A percentile compares a stretch with the other conserved stretches of the same genome.
Conservation (phyloP, 2,329 filamentous ascomycete species). For the Aspergillus alliaceus region DNA sequence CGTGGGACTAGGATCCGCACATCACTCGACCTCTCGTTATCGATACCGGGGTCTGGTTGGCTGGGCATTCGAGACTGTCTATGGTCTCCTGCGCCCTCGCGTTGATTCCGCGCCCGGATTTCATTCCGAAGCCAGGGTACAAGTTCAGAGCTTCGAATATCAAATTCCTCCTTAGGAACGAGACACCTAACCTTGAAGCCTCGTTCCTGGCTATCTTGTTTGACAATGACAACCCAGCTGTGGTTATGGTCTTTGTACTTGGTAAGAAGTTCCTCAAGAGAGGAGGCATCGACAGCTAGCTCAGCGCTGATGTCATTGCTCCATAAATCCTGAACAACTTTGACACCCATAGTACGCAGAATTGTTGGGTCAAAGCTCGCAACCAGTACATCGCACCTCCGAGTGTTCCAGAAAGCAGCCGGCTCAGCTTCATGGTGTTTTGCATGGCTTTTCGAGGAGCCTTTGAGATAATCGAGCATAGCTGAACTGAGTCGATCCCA, state of each 20-base stretch:
- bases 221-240: conserved; percentile 86
- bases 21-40: conserved; percentile 60
- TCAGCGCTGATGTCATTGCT: conserved; percentile 83
- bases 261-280: conserved; percentile 69
- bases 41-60: conserved; percentile 38
- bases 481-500: conserved; percentile 77
- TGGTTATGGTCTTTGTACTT: conserved; percentile 75
- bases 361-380: conserved; percentile 80
- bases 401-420: conserved; percentile 59
- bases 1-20: conserved; percentile 82
- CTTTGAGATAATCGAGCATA: conserved; percentile 55
- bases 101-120: conserved; percentile 73
- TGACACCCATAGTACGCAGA: conserved; percentile 73
- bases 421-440: conserved; percentile 69
- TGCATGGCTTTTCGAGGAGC: conserved; percentile 54
- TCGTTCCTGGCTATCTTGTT: conserved; percentile 59
- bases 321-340: conserved; percentile 78
- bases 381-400: conserved; percentile 83
- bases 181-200: conserved; percentile 76
- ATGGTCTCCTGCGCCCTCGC: conserved; percentile 48
- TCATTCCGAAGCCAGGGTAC: conserved; percentile 79
- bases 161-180: conserved; percentile 75
- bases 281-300: conserved; percentile 75
- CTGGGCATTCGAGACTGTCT: conserved; percentile 43
- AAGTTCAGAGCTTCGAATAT: conserved; percentile 72